These are phyloP conservation scores for Cladophialophora chaetospira DNA, from an alignment of 2,329 filamentous ascomycete species.

Conservation along the genomic window DNA sequence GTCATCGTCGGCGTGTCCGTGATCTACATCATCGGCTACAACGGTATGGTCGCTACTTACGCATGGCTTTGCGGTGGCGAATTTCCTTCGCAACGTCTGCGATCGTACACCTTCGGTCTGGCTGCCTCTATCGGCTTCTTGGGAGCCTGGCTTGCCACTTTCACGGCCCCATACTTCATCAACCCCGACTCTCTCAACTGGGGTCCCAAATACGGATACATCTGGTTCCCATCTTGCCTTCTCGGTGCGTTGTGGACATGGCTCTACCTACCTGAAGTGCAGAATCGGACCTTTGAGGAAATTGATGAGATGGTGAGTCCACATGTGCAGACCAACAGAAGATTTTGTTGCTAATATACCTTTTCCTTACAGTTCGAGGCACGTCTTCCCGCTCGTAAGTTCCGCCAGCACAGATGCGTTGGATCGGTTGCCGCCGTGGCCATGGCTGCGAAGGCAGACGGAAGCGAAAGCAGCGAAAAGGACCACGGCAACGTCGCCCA, in stretches of 20 bases:
- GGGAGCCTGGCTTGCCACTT: conserved; percentile 59
- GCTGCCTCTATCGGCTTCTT: conserved; percentile 58
- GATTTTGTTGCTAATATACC: conserved; percentile 2
- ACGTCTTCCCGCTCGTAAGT: conserved; percentile 40
- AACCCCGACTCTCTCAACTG: conserved; percentile 57
- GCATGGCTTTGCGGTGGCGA: conserved; percentile 59
- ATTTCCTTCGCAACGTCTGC: conserved; percentile 58
- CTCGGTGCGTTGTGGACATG: conserved; percentile 25
- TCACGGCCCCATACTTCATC: conserved; percentile 63
- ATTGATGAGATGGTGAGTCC: conserved; percentile 34
- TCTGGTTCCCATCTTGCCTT: conserved; percentile 47
- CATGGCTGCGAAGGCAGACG: conserved; percentile 26
- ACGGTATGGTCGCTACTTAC: conserved; percentile 57
- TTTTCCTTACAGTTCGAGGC: conserved; percentile 40
- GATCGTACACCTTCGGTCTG: conserved; percentile 59
- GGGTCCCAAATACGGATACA: conserved; percentile 61
- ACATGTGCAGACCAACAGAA: not conserved
- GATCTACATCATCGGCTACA: conserved; percentile 58
- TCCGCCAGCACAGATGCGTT: conserved; percentile 41
- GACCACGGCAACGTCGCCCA: conserved; percentile 20
- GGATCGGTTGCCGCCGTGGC: conserved; percentile 32
- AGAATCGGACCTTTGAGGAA: conserved; percentile 43
- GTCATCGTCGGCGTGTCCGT: conserved; percentile 57
- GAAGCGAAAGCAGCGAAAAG: conserved; percentile 15
- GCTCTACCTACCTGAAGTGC: conserved; percentile 55